Evolutionary conservation across 2,329 filamentous ascomycete species (phyloP).

Genomic region (Westerdykella sp.): DNA sequence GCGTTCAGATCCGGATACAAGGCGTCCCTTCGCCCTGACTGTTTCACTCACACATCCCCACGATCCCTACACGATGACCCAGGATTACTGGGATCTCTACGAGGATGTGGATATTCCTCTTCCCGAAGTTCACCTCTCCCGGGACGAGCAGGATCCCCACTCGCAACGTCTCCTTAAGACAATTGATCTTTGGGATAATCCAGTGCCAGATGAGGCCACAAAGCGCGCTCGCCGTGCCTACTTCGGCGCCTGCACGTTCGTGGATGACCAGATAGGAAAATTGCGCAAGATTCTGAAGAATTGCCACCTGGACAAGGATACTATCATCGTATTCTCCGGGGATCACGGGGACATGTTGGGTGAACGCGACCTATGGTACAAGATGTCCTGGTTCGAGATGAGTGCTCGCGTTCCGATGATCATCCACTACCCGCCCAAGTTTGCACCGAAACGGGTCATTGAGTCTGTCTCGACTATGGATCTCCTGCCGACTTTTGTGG

Average conservation of each 20-base stretch:
- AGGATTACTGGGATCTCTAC: constrained; percentile 90
- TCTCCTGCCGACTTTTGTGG: constrained; percentile 80
- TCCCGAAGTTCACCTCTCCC: constrained; percentile 69
- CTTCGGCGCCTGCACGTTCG: constrained; percentile 88
- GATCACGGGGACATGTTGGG: constrained; percentile 96
- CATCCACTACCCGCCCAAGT: constrained; percentile 71
- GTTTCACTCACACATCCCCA: constrained; percentile 92
- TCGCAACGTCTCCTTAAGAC: constrained; percentile 81
- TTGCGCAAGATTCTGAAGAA: constrained; percentile 71
- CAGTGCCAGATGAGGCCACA: constrained; percentile 80
- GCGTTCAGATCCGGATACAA: constrained; percentile 64
- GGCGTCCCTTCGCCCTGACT: constrained; percentile 75
- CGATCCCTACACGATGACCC: constrained; percentile 89
- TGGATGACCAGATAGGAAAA: constrained; percentile 85
- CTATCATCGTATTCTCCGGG: constrained; percentile 85
- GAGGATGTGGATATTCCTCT: constrained; percentile 81
- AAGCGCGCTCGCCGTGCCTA: constrained; percentile 81
- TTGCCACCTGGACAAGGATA: constrained; percentile 74
- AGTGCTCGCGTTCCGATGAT: constrained; percentile 85
- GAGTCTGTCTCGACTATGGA: constrained; percentile 89
- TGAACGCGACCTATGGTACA: constrained; percentile 89
- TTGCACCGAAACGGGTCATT: constrained; percentile 66
- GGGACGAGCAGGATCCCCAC: constrained; percentile 78
- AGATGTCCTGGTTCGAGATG: constrained; percentile 95
- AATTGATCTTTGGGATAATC: constrained; percentile 76